phyloP scores from a whole-genome alignment of 2,329 filamentous ascomycete genomes.

The Ophiocordyceps camponoti-floridani region DNA sequence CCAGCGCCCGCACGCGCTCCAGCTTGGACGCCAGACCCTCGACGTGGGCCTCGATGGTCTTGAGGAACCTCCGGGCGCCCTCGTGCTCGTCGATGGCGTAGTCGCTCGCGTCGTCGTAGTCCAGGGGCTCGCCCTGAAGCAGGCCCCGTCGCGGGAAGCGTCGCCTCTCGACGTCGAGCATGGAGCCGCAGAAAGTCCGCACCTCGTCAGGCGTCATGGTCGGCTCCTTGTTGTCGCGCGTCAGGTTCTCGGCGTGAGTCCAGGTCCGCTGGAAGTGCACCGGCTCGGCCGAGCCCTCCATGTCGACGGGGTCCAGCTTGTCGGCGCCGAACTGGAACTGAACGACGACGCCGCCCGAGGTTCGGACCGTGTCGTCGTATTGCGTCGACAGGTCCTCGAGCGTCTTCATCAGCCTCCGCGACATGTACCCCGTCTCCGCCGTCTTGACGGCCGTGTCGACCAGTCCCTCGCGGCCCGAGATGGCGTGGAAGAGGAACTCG shows the following conservation, averaged over 20 bases:
- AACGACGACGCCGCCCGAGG: slow-evolving; percentile 88
- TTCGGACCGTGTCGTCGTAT: slow-evolving; percentile 93
- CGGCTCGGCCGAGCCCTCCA: slow-evolving; percentile 61
- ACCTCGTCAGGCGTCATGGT: slow-evolving; percentile 63
- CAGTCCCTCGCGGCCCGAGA: slow-evolving; percentile 98
- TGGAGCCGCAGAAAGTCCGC: slow-evolving; percentile 44
- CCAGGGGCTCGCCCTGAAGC: slow-evolving; percentile 37
- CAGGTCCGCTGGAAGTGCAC: slow-evolving; percentile 76
- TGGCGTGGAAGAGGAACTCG: slow-evolving; percentile 99
- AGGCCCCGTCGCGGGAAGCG: slow-evolving; percentile 45
- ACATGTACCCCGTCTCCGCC: slow-evolving; percentile 96
- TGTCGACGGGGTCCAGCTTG: slow-evolving; percentile 79
- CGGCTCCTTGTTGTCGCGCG: slow-evolving; percentile 68
- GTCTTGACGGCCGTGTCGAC: slow-evolving; percentile 99
- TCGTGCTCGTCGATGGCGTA: slow-evolving; percentile 62
- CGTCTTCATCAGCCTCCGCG: slow-evolving; percentile 93
- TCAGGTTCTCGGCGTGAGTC: slow-evolving; percentile 62
- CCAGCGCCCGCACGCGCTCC: slow-evolving; percentile 29
- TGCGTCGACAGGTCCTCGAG: slow-evolving; percentile 95
- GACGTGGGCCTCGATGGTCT: slow-evolving; percentile 60
- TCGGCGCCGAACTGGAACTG: slow-evolving; percentile 98
- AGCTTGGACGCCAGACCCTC: slow-evolving; percentile 42
- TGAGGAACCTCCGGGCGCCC: slow-evolving; percentile 65
- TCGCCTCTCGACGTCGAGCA: slow-evolving; percentile 48
- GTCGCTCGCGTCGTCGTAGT: slow-evolving; percentile 52